Percentiles rank a stretch among this genome's conserved stretches.
phyloP scores from a whole-genome alignment of 306 rosid species.

The Comarum palustre region DNA sequence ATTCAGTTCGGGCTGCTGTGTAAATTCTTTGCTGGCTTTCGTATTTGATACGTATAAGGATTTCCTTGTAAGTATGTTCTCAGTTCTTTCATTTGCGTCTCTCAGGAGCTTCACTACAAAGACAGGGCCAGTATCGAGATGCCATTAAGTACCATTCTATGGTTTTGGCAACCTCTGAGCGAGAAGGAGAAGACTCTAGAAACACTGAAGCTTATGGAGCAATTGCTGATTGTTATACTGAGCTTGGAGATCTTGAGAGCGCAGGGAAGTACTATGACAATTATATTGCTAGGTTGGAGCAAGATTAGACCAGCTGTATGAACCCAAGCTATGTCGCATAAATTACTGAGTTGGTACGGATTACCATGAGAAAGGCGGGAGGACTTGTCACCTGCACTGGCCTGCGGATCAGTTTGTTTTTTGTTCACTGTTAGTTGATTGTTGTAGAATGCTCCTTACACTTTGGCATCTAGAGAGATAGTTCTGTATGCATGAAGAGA shows the following conservation, averaged over 20 bases:
- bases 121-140: slow-evolving; percentile 80
- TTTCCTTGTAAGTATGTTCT: neutral
- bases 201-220: slow-evolving; percentile 95
- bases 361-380: neutral
- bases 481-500: neutral
- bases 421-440: neutral
- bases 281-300: slow-evolving; percentile 76
- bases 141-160: slow-evolving; percentile 81
- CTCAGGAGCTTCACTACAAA: slow-evolving; percentile 88
- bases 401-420: slow-evolving; percentile 29
- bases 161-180: slow-evolving; percentile 74
- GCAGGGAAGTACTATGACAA: slow-evolving; percentile 76
- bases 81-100: slow-evolving; percentile 11
- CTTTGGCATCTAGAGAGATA: neutral
- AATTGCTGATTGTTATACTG: slow-evolving; percentile 95
- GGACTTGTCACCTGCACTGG: slow-evolving; percentile 7
- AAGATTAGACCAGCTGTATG: slow-evolving; percentile 38
- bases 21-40: neutral
- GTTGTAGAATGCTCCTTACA: neutral
- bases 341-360: neutral
- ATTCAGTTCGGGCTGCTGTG: neutral
- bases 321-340: neutral
- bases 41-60: neutral
- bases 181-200: slow-evolving; percentile 87
- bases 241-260: slow-evolving; percentile 90